These are phyloP conservation scores for Venturia asperata DNA, from an alignment of 2,329 filamentous ascomycete species.

Conservation along the genomic window DNA sequence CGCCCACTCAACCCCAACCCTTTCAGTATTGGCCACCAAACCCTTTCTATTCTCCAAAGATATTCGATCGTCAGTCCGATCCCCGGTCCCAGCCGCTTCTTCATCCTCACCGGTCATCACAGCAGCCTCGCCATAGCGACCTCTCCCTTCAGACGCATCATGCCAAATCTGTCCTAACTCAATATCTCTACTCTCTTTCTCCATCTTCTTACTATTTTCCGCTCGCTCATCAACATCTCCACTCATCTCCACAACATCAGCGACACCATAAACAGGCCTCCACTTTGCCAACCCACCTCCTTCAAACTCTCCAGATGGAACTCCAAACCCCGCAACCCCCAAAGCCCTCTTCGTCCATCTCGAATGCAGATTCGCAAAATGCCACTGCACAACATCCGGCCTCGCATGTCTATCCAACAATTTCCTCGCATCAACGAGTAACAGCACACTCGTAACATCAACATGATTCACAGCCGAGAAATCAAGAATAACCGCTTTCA, in stretches of 20 bases:
- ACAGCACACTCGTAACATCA: conserved; percentile 72
- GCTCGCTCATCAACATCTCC: background rate
- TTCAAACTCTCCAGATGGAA: background rate
- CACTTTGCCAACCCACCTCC: background rate
- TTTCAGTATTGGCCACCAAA: background rate
- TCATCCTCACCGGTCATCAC: background rate
- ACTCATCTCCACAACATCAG: background rate
- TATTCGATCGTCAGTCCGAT: background rate
- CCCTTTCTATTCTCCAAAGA: background rate
- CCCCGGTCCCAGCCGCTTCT: background rate
- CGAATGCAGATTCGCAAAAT: conserved; percentile 7
- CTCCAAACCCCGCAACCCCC: conserved; percentile 5
- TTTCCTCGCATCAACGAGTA: conserved; percentile 63
- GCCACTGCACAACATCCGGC: conserved; percentile 11
- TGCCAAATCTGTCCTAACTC: background rate
- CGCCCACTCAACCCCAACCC: background rate
- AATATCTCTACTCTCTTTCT: background rate
- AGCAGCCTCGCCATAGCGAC: background rate
- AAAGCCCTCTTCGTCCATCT: conserved; percentile 13
- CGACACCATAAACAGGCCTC: background rate
- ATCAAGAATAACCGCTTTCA: conserved; percentile 74
- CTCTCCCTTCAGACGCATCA: background rate
- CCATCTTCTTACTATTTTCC: background rate
- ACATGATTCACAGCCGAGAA: conserved; percentile 80
- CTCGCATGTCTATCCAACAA: conserved; percentile 6